These are phyloP conservation scores for Gastrodia elata DNA, from an alignment of 106 monocot genomes.

Conservation along the genomic window DNA sequence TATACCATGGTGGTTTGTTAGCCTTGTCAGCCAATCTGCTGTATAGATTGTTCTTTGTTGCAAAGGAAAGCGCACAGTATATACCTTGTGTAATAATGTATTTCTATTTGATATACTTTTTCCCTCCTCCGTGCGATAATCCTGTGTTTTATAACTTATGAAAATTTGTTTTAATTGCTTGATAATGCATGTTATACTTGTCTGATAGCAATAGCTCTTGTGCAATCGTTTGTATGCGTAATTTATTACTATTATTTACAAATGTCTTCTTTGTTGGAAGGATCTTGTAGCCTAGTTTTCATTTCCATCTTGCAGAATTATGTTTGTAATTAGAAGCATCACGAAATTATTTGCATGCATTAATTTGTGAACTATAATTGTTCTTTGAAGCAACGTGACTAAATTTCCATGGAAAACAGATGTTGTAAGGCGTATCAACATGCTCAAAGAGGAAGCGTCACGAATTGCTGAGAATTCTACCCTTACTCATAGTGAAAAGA, in stretches of 20 bases:
- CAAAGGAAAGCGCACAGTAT: too few species aligned
- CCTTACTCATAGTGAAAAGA: slow-evolving; percentile 66
- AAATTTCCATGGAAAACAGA: slow-evolving; percentile 32
- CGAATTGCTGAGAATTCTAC: slow-evolving; percentile 72
- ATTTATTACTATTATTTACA: background rate
- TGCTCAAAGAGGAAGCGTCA: slow-evolving; percentile 84
- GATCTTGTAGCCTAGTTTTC: background rate
- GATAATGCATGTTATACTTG: too few species aligned
- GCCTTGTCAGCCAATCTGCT: too few species aligned
- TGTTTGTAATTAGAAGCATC: background rate
- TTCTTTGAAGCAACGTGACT: background rate
- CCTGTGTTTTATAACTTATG: too few species aligned
- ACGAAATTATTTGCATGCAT: background rate
- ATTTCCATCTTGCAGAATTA: background rate
- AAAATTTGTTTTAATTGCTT: too few species aligned
- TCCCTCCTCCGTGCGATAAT: too few species aligned
- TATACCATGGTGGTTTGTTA: too few species aligned
- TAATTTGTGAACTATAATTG: background rate
- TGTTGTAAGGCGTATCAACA: slow-evolving; percentile 78
- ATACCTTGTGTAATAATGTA: too few species aligned
- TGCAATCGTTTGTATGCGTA: background rate
- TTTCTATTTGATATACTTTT: too few species aligned
- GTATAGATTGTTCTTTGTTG: too few species aligned
- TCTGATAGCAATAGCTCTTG: background rate
- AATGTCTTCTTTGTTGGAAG: background rate